Evolutionary conservation across 208 protist genomes (phyloP).

Genomic region (Naegleria gruberi): DNA sequence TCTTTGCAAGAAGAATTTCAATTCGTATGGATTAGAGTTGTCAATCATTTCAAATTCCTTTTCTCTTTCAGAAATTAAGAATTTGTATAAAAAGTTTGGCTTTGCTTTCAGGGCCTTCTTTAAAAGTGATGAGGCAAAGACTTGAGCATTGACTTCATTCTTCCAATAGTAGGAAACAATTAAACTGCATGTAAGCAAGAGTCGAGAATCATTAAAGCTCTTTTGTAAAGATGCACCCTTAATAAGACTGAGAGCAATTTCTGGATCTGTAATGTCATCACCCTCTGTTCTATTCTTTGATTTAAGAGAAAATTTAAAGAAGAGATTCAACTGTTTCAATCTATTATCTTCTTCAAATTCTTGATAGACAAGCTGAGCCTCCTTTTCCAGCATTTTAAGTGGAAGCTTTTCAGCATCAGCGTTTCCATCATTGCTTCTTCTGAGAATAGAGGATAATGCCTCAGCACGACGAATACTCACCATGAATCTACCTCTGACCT

Average conservation of each 20-base stretch:
- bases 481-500: not conserved
- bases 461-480: not conserved
- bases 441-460: not conserved
- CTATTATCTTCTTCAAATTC: not conserved
- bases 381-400: not conserved
- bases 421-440: not conserved
- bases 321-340: not conserved
- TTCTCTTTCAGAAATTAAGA: not conserved
- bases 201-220: not conserved
- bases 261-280: not conserved
- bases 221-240: not conserved
- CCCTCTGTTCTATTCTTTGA: not conserved
- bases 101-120: not conserved
- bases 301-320: not conserved
- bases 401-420: not conserved
- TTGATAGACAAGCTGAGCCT: not conserved
- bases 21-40: not conserved
- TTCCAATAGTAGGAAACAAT: not conserved
- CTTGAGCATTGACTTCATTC: not conserved
- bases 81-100: not conserved
- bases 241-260: not conserved
- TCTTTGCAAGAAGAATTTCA: not conserved
- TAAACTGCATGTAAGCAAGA: not conserved
- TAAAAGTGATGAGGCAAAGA: not conserved
- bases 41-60: not conserved